phyloP scores from a whole-genome alignment of 805 yeast genomes.

The Candida incommunis region DNA sequence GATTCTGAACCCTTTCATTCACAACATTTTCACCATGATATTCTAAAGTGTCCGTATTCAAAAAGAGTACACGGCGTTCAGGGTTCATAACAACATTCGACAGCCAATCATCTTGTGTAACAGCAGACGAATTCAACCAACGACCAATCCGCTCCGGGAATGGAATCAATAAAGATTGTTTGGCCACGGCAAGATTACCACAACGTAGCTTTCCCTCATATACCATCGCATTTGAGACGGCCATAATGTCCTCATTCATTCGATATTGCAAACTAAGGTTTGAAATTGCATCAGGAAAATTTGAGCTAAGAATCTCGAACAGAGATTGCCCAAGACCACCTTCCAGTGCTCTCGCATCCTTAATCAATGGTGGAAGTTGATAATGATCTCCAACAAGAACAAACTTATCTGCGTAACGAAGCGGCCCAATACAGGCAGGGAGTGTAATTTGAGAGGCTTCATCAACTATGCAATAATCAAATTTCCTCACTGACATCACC shows the following conservation, averaged over 20 bases:
- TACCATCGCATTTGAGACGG: slow-evolving; percentile 62
- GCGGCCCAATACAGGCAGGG: slow-evolving; percentile 84
- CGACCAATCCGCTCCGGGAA: slow-evolving; percentile 12
- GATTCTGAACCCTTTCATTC: slow-evolving; percentile 37
- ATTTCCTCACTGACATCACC: slow-evolving; percentile 40
- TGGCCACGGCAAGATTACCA: slow-evolving; percentile 55
- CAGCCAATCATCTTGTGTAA: slow-evolving; percentile 36
- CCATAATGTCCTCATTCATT: slow-evolving; percentile 84
- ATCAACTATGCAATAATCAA: slow-evolving; percentile 90
- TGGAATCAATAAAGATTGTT: slow-evolving; percentile 40
- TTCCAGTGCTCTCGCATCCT: slow-evolving; percentile 44
- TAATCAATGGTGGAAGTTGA: slow-evolving; percentile 83
- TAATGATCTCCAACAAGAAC: slow-evolving; percentile 93
- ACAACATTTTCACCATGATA: slow-evolving; percentile 56
- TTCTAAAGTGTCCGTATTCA: slow-evolving; percentile 61
- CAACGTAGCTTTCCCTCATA: slow-evolving; percentile 67
- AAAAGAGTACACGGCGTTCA: slow-evolving; percentile 48
- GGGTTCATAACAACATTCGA: slow-evolving; percentile 34
- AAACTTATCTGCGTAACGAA: slow-evolving; percentile 62
- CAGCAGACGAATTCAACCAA: slow-evolving; percentile 3
- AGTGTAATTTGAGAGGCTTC: slow-evolving; percentile 93
- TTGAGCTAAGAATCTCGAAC: slow-evolving; percentile 59
- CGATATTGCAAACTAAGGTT: slow-evolving; percentile 76
- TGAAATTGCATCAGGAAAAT: slow-evolving; percentile 59
- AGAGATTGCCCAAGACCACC: slow-evolving; percentile 63